Conservation (phyloP, 345 rosid species). For the Barbarea vulgaris region DNA sequence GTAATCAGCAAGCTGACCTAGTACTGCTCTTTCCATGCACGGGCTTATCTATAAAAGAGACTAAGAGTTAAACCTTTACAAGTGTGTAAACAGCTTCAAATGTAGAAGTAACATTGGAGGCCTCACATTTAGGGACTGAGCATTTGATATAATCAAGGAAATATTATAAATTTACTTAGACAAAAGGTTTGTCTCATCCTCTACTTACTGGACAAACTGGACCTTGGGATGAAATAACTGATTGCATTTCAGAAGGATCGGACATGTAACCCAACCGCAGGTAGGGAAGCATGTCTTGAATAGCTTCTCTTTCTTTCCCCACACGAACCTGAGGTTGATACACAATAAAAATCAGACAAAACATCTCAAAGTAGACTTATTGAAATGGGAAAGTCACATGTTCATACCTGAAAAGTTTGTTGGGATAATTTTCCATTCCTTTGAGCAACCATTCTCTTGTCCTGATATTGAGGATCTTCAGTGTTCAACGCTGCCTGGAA, state of each 20-base stretch:
- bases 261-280: constrained; percentile 87
- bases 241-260: constrained; percentile 88
- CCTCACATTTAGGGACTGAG: background rate
- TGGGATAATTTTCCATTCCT: constrained; percentile 82
- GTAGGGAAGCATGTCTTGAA: constrained; percentile 89
- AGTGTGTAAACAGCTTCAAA: background rate
- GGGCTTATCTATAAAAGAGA: constrained; percentile 70
- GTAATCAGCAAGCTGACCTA: constrained; percentile 85
- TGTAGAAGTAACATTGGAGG: background rate
- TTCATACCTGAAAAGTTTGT: constrained; percentile 71
- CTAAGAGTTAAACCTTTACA: constrained; percentile 21
- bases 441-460: constrained; percentile 96
- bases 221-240: constrained; percentile 94
- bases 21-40: constrained; percentile 89
- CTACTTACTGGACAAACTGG: constrained; percentile 87
- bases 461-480: constrained; percentile 96
- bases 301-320: constrained; percentile 88
- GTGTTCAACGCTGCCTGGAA: constrained; percentile 85
- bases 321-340: constrained; percentile 57
- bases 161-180: constrained; percentile 17
- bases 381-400: background rate
- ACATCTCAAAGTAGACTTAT: constrained; percentile 20
- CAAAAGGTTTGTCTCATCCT: constrained; percentile 5
- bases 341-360: constrained; percentile 25
- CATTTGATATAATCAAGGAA: constrained; percentile 13